Evolutionary conservation across 2,329 filamentous ascomycete genomes (phyloP).

Genomic region (Macroventuria anomochaeta): DNA sequence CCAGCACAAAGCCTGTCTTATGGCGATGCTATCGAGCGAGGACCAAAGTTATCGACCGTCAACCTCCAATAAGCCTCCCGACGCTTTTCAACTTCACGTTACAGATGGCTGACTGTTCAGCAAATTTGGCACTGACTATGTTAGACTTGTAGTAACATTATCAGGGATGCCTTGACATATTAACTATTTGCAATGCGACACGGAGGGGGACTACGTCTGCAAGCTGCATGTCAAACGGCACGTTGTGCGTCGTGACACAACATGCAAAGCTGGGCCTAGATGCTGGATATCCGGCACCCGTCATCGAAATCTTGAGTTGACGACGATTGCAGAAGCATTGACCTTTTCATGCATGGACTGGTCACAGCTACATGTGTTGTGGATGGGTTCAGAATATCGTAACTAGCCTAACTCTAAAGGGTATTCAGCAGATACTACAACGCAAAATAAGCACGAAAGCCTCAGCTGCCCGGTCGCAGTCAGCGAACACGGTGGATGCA

Average conservation of each 20-base stretch:
- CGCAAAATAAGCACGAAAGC: too few species aligned
- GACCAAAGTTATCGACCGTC: neutral
- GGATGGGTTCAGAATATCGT: neutral
- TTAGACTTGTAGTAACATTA: slow-evolving; percentile 9
- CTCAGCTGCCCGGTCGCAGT: too few species aligned
- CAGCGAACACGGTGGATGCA: too few species aligned
- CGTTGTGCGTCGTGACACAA: slow-evolving; percentile 17
- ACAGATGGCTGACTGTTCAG: slow-evolving; percentile 13
- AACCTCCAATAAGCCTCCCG: slow-evolving; percentile 20
- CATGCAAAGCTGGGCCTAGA: slow-evolving; percentile 8
- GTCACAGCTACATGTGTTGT: neutral
- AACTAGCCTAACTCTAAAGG: neutral
- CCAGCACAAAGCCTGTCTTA: slow-evolving; percentile 12
- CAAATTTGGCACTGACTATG: slow-evolving; percentile 4
- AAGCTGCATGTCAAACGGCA: slow-evolving; percentile 19
- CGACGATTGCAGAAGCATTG: neutral
- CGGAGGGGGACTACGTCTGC: slow-evolving; percentile 10
- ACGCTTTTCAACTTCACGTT: slow-evolving; percentile 13
- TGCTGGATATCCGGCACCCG: neutral
- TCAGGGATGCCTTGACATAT: slow-evolving; percentile 11
- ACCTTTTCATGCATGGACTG: neutral
- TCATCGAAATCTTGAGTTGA: neutral
- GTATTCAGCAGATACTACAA: neutral
- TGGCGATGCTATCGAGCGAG: neutral
- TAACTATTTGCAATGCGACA: slow-evolving; percentile 9